These are phyloP conservation scores for Metschnikowia henanensis DNA, from an alignment of 805 yeast species.

Conservation along the genomic window DNA sequence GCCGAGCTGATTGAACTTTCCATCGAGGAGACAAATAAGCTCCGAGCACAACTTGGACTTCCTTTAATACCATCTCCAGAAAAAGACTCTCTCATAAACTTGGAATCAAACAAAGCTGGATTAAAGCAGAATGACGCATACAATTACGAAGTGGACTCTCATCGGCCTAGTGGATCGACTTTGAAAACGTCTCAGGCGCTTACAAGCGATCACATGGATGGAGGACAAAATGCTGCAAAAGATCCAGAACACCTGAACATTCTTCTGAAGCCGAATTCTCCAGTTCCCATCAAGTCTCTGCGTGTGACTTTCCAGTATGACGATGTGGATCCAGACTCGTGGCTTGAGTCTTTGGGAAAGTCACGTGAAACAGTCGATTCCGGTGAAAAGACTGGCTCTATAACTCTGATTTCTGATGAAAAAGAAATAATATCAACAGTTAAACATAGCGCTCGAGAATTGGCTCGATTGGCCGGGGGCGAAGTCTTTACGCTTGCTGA, in stretches of 20 bases:
- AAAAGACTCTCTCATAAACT: no score
- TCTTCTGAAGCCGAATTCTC: no score
- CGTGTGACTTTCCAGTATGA: constrained; percentile 11
- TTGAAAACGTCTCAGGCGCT: no score
- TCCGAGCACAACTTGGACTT: constrained; percentile 52
- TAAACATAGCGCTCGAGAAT: constrained; percentile 45
- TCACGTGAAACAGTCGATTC: background rate
- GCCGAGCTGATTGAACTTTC: constrained; percentile 23
- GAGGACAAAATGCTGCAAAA: no score
- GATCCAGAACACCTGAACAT: no score
- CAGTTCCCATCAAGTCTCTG: background rate
- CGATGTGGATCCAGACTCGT: constrained; percentile 13
- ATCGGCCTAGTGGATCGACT: no score
- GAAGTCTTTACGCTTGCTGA: constrained; percentile 62
- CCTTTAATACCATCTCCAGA: constrained; percentile 42
- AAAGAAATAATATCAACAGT: constrained; percentile 26
- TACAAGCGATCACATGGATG: no score
- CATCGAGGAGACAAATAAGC: constrained; percentile 57
- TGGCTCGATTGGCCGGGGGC: constrained; percentile 37
- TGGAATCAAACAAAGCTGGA: background rate
- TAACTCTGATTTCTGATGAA: no score
- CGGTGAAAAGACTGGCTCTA: background rate
- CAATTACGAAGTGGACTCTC: no score
- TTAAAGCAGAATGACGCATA: background rate
- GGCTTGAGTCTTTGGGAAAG: constrained; percentile 20